Conservation (phyloP, 2,329 filamentous ascomycete genomes). For the Alternaria metachromatica region DNA sequence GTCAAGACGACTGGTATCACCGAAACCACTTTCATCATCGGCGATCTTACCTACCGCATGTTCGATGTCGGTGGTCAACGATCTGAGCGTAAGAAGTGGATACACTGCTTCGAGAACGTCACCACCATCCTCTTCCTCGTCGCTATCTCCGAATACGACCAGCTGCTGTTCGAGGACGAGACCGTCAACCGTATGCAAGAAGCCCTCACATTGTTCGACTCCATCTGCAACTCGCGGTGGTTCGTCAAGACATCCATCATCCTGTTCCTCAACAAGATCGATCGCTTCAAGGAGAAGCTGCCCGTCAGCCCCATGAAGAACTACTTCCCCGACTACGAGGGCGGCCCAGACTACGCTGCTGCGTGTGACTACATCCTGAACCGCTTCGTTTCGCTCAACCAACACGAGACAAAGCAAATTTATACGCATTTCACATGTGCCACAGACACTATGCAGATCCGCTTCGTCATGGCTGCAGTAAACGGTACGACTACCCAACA, state of each 20-base stretch:
- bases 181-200: slow-evolving; percentile 80
- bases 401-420: slow-evolving; percentile 99
- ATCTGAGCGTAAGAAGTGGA: slow-evolving; percentile 99
- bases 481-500: slow-evolving; percentile 71
- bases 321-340: slow-evolving; percentile 80
- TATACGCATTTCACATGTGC: slow-evolving; percentile 99
- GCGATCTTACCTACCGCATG: slow-evolving; percentile 94
- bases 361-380: slow-evolving; percentile 99
- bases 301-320: slow-evolving; percentile 77
- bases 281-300: slow-evolving; percentile 77
- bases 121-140: slow-evolving; percentile 96
- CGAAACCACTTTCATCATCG: slow-evolving; percentile 94
- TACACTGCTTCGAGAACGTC: slow-evolving; percentile 98
- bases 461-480: slow-evolving; percentile 99
- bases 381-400: slow-evolving; percentile 96
- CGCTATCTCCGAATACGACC: slow-evolving; percentile 96
- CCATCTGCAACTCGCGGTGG: slow-evolving; percentile 75
- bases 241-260: slow-evolving; percentile 77
- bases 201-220: slow-evolving; percentile 73
- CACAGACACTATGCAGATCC: slow-evolving; percentile 97
- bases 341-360: slow-evolving; percentile 89
- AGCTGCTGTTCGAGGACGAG: slow-evolving; percentile 94
- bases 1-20: slow-evolving; percentile 98
- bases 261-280: slow-evolving; percentile 77
- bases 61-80: slow-evolving; percentile 96